A percentile compares a stretch with the other conserved stretches of the same genome.
phyloP scores from a whole-genome alignment of 164 flowering plant species.

The Liquidambar formosana region DNA sequence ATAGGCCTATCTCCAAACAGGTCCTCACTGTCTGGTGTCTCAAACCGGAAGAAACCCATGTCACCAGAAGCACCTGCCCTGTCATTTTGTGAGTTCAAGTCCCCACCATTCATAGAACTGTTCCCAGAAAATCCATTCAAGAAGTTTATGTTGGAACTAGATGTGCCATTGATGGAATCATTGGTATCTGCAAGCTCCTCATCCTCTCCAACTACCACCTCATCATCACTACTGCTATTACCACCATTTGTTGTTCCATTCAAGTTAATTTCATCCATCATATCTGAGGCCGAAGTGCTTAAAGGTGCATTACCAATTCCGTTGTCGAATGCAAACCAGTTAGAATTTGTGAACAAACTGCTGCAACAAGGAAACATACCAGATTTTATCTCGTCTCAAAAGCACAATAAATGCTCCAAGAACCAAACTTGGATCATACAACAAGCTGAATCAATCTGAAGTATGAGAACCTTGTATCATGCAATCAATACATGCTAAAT shows the following conservation, averaged over 20 bases:
- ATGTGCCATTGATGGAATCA: constrained; percentile 34
- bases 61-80: constrained; percentile 38
- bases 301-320: constrained; percentile 46
- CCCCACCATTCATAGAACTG: constrained; percentile 28
- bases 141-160: constrained; percentile 35
- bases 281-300: constrained; percentile 54
- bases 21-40: constrained; percentile 41
- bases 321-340: constrained; percentile 96
- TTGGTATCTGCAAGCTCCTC: constrained; percentile 57
- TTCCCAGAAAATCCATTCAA: constrained; percentile 20
- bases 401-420: too few species aligned
- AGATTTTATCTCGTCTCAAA: too few species aligned
- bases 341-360: constrained; percentile 95
- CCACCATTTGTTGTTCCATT: constrained; percentile 57
- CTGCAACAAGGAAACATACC: constrained; percentile 26
- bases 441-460: too few species aligned
- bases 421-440: too few species aligned
- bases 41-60: constrained; percentile 44
- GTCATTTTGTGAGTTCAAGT: constrained; percentile 17
- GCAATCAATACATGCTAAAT: too few species aligned
- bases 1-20: constrained; percentile 54
- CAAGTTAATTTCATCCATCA: constrained; percentile 69
- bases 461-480: too few species aligned
- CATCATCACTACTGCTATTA: constrained; percentile 81
- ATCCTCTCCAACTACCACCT: constrained; percentile 88